phyloP scores from a whole-genome alignment of 306 rosid species.

The Vigna unguiculata region DNA sequence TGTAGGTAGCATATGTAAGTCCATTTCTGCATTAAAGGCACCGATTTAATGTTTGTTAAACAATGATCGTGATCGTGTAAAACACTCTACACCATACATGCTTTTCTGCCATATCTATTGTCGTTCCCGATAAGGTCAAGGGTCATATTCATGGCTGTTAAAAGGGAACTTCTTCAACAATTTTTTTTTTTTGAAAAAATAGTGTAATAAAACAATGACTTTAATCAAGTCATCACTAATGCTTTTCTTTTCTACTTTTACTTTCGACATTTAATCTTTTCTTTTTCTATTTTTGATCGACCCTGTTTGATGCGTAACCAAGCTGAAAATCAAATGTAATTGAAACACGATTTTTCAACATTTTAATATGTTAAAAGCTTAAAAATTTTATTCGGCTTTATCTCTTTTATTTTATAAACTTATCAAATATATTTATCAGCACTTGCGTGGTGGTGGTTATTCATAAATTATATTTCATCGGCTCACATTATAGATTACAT shows the following conservation, averaged over 20 bases:
- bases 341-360: too few species aligned
- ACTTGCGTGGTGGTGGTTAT: too few species aligned
- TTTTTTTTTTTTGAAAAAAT: background rate
- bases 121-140: constrained; percentile 23
- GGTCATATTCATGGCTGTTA: constrained; percentile 1
- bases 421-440: too few species aligned
- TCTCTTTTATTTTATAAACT: too few species aligned
- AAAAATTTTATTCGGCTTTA: too few species aligned
- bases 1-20: constrained; percentile 13
- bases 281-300: background rate
- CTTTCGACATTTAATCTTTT: background rate
- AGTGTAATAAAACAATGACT: background rate
- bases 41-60: background rate
- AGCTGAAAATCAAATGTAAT: too few species aligned
- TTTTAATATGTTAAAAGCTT: too few species aligned
- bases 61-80: background rate
- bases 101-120: constrained; percentile 29
- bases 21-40: constrained; percentile 21
- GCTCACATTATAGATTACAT: too few species aligned
- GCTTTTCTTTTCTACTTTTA: background rate
- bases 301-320: too few species aligned
- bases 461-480: too few species aligned
- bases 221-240: background rate
- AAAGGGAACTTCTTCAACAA: background rate
- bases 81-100: background rate